These are phyloP conservation scores for Olyra latifolia DNA, from an alignment of 176 grass and related monocot genomes.

Conservation along the genomic window DNA sequence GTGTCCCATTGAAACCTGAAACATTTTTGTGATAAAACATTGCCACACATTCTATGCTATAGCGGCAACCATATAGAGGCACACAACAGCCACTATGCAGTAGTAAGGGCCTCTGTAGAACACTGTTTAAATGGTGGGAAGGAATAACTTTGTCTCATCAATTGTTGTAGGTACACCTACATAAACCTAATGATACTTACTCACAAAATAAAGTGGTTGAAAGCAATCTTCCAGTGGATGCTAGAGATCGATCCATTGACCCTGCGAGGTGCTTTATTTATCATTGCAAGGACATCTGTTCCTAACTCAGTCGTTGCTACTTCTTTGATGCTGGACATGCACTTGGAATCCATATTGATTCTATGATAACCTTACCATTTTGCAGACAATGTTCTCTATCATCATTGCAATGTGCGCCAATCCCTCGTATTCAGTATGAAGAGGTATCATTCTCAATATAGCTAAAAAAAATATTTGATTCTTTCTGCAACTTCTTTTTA, in stretches of 20 bases:
- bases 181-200: neutral
- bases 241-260: slow-evolving; percentile 13
- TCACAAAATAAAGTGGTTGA: slow-evolving; percentile 24
- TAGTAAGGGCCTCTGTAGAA: neutral
- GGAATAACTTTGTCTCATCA: neutral
- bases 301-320: neutral
- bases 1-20: neutral
- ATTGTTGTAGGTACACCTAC: neutral
- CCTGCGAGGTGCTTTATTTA: slow-evolving; percentile 34
- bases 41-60: neutral
- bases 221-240: slow-evolving; percentile 9
- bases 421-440: slow-evolving; percentile 19
- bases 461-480: neutral
- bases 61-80: neutral
- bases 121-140: slow-evolving; percentile 2
- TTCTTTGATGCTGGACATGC: slow-evolving; percentile 17
- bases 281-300: neutral
- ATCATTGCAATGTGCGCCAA: slow-evolving; percentile 22
- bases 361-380: slow-evolving; percentile 18
- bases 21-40: neutral
- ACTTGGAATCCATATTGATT: slow-evolving; percentile 26
- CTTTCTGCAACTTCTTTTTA: neutral
- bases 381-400: slow-evolving; percentile 34
- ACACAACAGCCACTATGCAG: neutral
- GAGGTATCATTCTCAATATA: slow-evolving; percentile 25